These are phyloP conservation scores for Eremochloa ophiuroides DNA, from an alignment of 176 grass and related monocot genomes.

Conservation along the genomic window DNA sequence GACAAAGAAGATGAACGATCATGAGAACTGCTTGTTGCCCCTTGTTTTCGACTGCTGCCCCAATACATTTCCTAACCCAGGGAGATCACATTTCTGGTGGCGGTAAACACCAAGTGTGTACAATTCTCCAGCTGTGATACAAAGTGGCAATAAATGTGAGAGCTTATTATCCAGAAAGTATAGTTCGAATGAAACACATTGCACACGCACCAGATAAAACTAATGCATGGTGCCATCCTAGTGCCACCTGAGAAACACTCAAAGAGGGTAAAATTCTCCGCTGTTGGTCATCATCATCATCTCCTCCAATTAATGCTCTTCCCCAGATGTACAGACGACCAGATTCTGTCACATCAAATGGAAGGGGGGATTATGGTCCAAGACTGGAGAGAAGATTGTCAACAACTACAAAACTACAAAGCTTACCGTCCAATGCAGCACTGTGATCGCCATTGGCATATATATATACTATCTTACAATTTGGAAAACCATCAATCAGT, in stretches of 20 bases:
- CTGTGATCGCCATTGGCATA: slow-evolving; percentile 95
- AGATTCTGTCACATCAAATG: slow-evolving; percentile 40
- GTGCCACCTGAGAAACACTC: slow-evolving; percentile 67
- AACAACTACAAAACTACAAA: slow-evolving; percentile 8
- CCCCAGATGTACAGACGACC: slow-evolving; percentile 83
- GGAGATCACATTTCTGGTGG: slow-evolving; percentile 39
- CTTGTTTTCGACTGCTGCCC: slow-evolving; percentile 14
- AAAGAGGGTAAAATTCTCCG: slow-evolving; percentile 28
- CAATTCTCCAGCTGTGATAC: slow-evolving; percentile 47
- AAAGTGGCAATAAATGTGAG: slow-evolving; percentile 2
- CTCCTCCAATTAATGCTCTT: slow-evolving; percentile 54
- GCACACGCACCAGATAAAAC: slow-evolving; percentile 59
- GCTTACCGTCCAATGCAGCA: slow-evolving; percentile 78
- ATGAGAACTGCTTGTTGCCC: slow-evolving; percentile 26
- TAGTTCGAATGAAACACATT: slow-evolving; percentile 15
- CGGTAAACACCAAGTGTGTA: slow-evolving; percentile 81
- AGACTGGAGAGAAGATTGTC: not conserved
- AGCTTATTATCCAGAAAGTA: slow-evolving; percentile 6
- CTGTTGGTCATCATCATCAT: slow-evolving; percentile 56
- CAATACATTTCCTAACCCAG: slow-evolving; percentile 5
- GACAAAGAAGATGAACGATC: slow-evolving; percentile 28
- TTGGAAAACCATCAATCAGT: slow-evolving; percentile 60
- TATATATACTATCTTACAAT: slow-evolving; percentile 50
- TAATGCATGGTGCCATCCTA: slow-evolving; percentile 96
- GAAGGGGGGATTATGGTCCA: slow-evolving; percentile 18